Evolutionary conservation across 768 basidiomycete species (phyloP), one percentile per base, ranked within the genome.

Genomic region (Terana coerulea): DNA sequence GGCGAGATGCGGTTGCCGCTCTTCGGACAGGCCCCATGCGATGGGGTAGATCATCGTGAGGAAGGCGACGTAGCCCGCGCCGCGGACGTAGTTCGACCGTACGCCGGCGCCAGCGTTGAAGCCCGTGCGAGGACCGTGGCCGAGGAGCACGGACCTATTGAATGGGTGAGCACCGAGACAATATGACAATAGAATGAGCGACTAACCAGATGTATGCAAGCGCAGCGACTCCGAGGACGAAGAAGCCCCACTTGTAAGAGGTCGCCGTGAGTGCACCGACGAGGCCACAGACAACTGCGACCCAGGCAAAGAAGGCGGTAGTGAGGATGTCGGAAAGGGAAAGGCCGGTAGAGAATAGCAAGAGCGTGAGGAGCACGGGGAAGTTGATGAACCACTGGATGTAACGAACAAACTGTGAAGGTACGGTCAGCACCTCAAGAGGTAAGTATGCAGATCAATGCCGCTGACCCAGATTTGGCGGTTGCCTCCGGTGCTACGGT

Each of bases 351-450:
- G 72, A 66, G 45, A 80, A 64, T 11, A 78, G 61, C 28, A 81
- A 57, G 28, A 67, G 61, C 40, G 80, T 70, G 3, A 83, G 66
- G 19, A 81, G 61, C 9, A 77, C 57, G 0, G 81, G 81, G 4
- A 77, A 76, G 46, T 75, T 80, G 69, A 80, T 76, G 51, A 76
- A 73, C 77, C 76, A 78, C 49, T 76, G 75, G 59, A 80, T 77
- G 55, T 79, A 80, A 26, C 77, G 69, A 0, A 73, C 77, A 59
- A 68, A 81, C 74, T 75, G n/a, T 3, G 25, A 10, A 6, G 2
- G 41, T 1, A 28, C n/a, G n/a, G n/a, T n/a, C n/a, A n/a, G n/a
- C n/a, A n/a, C n/a, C n/a, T n/a, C n/a, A n/a, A n/a, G n/a, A 28
- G 9, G 5, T 44, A 24, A 28, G 1, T 3, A n/a, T 41, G 2